These are phyloP conservation scores for Betula pendula DNA, from an alignment of 306 rosid species.

Conservation along the genomic window DNA sequence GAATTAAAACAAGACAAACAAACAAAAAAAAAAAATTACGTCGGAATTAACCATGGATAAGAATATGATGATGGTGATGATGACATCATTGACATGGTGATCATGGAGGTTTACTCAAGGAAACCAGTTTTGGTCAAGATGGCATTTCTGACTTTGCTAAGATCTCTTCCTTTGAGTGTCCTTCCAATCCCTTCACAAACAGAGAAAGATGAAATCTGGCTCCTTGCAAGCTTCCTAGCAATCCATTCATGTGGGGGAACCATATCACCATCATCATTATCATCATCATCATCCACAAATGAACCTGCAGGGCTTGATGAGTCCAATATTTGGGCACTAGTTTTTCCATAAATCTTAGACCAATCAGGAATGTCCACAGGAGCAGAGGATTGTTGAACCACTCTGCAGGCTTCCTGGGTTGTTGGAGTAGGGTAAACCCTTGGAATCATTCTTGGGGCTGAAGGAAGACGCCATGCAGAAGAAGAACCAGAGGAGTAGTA, in stretches of 20 bases:
- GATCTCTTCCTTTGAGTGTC: slow-evolving; percentile 94
- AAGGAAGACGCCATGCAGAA: slow-evolving; percentile 47
- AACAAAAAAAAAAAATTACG: slow-evolving; percentile 24
- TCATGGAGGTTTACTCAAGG: slow-evolving; percentile 53
- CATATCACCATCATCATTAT: slow-evolving; percentile 52
- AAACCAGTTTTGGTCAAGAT: slow-evolving; percentile 89
- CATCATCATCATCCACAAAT: not conserved
- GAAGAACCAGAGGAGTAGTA: slow-evolving; percentile 38
- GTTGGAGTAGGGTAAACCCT: slow-evolving; percentile 36
- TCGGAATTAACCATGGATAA: slow-evolving; percentile 11
- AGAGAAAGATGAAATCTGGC: slow-evolving; percentile 85
- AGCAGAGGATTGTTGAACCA: slow-evolving; percentile 58
- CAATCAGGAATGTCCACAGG: slow-evolving; percentile 83
- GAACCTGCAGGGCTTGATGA: slow-evolving; percentile 27
- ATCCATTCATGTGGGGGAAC: slow-evolving; percentile 97
- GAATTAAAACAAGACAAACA: not conserved
- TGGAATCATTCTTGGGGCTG: slow-evolving; percentile 55
- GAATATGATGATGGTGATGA: slow-evolving; percentile 10
- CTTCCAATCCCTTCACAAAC: slow-evolving; percentile 93
- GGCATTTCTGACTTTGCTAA: slow-evolving; percentile 85
- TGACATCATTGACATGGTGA: slow-evolving; percentile 32
- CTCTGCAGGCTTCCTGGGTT: slow-evolving; percentile 29
- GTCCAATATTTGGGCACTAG: slow-evolving; percentile 27
- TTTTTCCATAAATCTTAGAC: slow-evolving; percentile 78
- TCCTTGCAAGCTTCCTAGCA: slow-evolving; percentile 85